A percentile compares a stretch with the other conserved stretches of the same genome.
These are phyloP conservation scores for Marasmius tenuissimus DNA, from an alignment of 1,284 basidiomycete species.

Conservation along the genomic window DNA sequence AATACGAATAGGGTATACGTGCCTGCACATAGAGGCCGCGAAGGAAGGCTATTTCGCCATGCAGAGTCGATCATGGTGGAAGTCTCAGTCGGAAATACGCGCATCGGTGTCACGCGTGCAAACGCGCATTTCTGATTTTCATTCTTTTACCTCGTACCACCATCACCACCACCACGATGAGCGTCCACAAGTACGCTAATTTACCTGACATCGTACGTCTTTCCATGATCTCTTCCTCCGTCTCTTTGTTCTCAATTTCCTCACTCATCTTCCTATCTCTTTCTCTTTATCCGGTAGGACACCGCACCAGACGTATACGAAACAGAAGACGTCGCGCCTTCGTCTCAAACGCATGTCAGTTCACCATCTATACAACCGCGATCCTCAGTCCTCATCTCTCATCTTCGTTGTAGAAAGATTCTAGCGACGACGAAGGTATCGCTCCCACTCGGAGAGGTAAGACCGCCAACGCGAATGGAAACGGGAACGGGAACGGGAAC, in stretches of 20 bases:
- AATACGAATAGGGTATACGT: too few species aligned
- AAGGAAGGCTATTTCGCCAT: too few species aligned
- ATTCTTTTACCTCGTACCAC: too few species aligned
- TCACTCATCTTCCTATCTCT: conserved; percentile 1
- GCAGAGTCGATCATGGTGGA: too few species aligned
- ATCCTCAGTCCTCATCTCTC: background rate
- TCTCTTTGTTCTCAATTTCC: background rate
- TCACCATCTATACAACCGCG: conserved; percentile 7
- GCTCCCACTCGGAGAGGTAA: conserved; percentile 36
- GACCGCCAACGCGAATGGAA: conserved; percentile 25
- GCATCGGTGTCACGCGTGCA: too few species aligned
- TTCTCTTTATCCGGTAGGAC: conserved; percentile 54
- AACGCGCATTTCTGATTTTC: too few species aligned
- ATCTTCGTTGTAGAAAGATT: conserved; percentile 52
- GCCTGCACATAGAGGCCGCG: too few species aligned
- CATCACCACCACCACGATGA: conserved; percentile 48
- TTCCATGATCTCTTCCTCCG: too few species aligned
- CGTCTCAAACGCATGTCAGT: conserved; percentile 48
- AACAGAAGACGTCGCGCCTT: conserved; percentile 75
- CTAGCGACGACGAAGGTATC: conserved; percentile 62
- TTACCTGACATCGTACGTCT: conserved; percentile 90
- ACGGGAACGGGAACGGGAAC: too few species aligned
- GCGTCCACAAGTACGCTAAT: conserved; percentile 79
- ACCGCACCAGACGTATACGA: conserved; percentile 92
- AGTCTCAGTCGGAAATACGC: too few species aligned